These are phyloP conservation scores for Austropuccinia psidii DNA, from an alignment of 1,284 basidiomycete species.

Conservation along the genomic window DNA sequence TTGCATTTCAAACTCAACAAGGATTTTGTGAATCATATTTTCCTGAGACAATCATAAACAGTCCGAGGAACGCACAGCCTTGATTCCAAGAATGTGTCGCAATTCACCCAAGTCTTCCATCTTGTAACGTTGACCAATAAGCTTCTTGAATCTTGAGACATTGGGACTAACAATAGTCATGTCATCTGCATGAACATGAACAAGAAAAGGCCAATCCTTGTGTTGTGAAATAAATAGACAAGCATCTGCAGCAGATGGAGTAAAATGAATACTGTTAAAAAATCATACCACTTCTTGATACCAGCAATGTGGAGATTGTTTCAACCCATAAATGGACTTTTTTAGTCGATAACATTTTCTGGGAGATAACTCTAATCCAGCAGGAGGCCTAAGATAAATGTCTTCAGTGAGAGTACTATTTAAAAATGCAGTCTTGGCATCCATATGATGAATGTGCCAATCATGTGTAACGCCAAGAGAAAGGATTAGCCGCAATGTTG, in stretches of 20 bases:
- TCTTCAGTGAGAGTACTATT: not conserved
- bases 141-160: not conserved
- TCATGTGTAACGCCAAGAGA: not conserved
- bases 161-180: not conserved
- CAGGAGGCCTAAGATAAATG: too few relatives aligned
- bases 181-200: not conserved
- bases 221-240: not conserved
- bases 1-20: too few relatives aligned
- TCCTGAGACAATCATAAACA: too few relatives aligned
- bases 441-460: not conserved
- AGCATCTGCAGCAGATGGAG: not conserved
- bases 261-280: not conserved
- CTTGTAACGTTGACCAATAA: not conserved
- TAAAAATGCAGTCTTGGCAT: not conserved
- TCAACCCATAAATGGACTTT: too few relatives aligned
- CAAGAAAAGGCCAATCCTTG: not conserved
- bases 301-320: too few relatives aligned
- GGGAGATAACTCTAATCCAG: too few relatives aligned
- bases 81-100: too few relatives aligned
- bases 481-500: not conserved
- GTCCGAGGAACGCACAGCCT: too few relatives aligned
- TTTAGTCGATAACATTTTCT: too few relatives aligned
- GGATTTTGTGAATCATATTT: too few relatives aligned
- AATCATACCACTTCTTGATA: not conserved
- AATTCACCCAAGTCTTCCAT: conserved; percentile 1